Conservation (phyloP, 805 yeast genomes). For the Saccharomycopsis sp. region DNA sequence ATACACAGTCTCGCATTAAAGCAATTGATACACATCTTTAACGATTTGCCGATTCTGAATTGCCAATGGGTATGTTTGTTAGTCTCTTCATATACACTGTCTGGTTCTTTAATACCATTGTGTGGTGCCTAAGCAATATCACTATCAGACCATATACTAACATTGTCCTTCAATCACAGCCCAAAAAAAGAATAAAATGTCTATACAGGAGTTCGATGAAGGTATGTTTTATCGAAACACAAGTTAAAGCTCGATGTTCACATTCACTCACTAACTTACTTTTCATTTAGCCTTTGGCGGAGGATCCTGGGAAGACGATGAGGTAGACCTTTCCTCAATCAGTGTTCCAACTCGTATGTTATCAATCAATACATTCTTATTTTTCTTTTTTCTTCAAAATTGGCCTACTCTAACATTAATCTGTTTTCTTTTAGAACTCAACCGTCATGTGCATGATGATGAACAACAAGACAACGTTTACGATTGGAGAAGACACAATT, state of each 20-base stretch:
- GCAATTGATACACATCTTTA: no score
- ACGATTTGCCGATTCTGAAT: no score
- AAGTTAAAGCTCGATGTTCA: conserved; percentile 1
- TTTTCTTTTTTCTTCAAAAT: background rate
- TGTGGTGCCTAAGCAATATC: no score
- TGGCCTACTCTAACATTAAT: background rate
- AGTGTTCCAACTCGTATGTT: conserved; percentile 33
- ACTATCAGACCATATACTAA: no score
- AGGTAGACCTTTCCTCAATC: conserved; percentile 53
- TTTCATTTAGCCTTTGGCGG: no score
- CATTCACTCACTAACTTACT: no score
- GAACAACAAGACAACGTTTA: conserved; percentile 3
- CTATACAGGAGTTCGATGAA: conserved; percentile 17
- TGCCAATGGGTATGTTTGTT: no score
- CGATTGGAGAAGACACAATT: conserved; percentile 10
- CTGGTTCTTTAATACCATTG: no score
- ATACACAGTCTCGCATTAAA: no score
- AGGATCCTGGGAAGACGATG: conserved; percentile 67
- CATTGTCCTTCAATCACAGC: conserved; percentile 7
- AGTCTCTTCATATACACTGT: no score
- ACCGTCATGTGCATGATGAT: no score
- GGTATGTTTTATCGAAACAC: no score
- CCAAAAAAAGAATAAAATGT: conserved; percentile 17
- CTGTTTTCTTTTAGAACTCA: background rate
- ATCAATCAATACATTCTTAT: background rate